Evolutionary conservation across 2,329 filamentous ascomycete species (phyloP), one percentile per base, ranked within the genome.

Genomic region (Coniochaeta hoffmannii): DNA sequence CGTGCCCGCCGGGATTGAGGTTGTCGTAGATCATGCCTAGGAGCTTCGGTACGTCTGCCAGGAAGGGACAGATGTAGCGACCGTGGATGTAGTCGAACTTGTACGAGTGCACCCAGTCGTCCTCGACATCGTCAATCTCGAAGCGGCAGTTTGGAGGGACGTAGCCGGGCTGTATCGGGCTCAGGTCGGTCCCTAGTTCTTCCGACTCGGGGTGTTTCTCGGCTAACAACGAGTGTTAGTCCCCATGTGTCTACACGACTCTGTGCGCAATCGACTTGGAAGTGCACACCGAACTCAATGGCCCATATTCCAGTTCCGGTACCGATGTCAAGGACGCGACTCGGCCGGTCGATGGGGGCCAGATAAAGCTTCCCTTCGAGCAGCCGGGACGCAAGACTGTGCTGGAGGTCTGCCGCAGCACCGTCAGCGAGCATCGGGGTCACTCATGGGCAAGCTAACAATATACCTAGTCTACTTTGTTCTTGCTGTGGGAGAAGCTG

Each of bases 21-120:
- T 68, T 73, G 57, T 74, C 66, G 57, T 73, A 79, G 14, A 73
- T 71, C 60, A 76, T 68, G 12, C 64, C 58, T 53, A 81, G 69
- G n/a, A 83, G 68, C 8, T 65, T 66, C 1, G 71, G 72, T 71
- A 76, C 79, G 61, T 82, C 73, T 11, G 69, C 65, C 54, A 84
- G 76, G 56, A 75, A 76, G n/a, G 73, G 73, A 2, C 73, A 71
- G 66, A 84, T 73, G 52, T 76, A 72, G 24, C 80, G 73, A 34
- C 71, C 67, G 63, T 82, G 78, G 55, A 84, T 76, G 61, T 76
- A 79, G 66, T 83, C 79, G 64, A 82, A 83, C 53, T 76, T 68
- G 1, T 70, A 61, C 56, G 73, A 73, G 22, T 59, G 67, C 3
- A 75, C 66, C 81, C 81, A 85, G 1, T 75, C 69, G 55, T 79